Evolutionary conservation across 495 filamentous ascomycete species (phyloP).

Genomic region (Penicillium crystallinum): DNA sequence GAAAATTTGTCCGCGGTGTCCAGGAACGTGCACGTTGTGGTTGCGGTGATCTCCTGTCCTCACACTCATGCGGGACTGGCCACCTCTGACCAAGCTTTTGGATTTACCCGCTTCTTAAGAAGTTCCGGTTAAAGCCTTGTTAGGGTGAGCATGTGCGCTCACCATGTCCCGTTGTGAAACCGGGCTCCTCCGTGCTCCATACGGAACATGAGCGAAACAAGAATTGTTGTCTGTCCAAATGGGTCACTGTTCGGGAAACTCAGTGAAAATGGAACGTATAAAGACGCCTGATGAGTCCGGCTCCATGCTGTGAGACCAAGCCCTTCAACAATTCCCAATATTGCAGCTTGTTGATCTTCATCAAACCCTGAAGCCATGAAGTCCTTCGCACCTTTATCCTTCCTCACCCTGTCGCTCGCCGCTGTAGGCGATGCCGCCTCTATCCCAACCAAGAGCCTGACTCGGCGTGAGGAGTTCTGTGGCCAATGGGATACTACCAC

Average conservation of each 20-base stretch:
- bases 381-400: conserved; percentile 24
- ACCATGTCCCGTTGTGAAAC: conserved; percentile 13
- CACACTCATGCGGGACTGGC: background rate
- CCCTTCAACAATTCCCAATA: background rate
- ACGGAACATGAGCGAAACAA: conserved; percentile 6
- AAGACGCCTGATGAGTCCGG: background rate
- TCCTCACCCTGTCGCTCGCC: conserved; percentile 24
- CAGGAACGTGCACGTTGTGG: background rate
- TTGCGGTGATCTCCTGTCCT: conserved; percentile 1
- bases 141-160: background rate
- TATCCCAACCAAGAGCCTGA: conserved; percentile 34
- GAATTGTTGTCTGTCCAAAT: background rate
- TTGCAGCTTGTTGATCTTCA: background rate
- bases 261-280: conserved; percentile 6
- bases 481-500: conserved; percentile 43
- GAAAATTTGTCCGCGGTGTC: conserved; percentile 4
- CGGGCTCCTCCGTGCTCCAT: conserved; percentile 18
- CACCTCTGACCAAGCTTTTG: background rate
- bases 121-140: background rate
- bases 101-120: conserved; percentile 10
- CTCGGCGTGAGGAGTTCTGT: conserved; percentile 43
- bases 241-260: background rate
- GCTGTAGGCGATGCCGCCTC: conserved; percentile 30
- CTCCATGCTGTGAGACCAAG: background rate
- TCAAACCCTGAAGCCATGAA: conserved; percentile 26